Evolutionary conservation across 306 rosid genomes (phyloP).

Genomic region (Herpetospermum pedunculosum): DNA sequence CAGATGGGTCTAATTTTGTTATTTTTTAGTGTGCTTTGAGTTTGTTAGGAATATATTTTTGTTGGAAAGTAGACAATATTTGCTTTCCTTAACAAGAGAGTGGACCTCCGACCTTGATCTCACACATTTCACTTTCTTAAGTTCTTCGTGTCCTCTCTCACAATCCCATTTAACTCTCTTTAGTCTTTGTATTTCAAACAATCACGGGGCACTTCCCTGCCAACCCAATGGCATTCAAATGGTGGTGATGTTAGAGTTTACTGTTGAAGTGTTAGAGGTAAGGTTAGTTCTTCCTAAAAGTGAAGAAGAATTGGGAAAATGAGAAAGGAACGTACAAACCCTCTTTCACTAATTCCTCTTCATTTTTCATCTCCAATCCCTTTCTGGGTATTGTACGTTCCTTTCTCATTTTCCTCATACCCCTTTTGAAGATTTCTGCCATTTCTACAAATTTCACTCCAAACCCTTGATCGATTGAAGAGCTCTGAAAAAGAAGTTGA

Average conservation of each 20-base stretch:
- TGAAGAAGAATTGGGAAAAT: no score
- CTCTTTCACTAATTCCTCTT: slow-evolving; percentile 18
- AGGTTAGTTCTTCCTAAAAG: no score
- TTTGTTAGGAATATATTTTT: background rate
- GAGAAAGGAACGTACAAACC: no score
- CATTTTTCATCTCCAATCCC: background rate
- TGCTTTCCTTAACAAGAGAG: background rate
- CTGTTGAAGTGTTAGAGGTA: no score
- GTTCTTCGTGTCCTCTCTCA: background rate
- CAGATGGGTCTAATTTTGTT: no score
- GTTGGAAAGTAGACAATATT: background rate
- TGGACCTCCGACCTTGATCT: background rate
- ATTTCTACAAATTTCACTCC: slow-evolving; percentile 12
- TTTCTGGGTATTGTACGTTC: slow-evolving; percentile 12
- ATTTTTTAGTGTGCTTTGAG: no score
- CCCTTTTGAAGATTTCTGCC: background rate
- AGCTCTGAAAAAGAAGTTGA: no score
- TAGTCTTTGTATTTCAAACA: background rate
- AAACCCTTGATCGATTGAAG: background rate
- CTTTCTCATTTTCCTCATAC: background rate
- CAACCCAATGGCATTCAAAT: background rate
- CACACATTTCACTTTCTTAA: background rate
- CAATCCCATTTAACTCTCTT: background rate
- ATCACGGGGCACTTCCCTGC: background rate
- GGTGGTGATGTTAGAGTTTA: no score